phyloP scores from a whole-genome alignment of 345 rosid species.

The Eutrema yunnanense region DNA sequence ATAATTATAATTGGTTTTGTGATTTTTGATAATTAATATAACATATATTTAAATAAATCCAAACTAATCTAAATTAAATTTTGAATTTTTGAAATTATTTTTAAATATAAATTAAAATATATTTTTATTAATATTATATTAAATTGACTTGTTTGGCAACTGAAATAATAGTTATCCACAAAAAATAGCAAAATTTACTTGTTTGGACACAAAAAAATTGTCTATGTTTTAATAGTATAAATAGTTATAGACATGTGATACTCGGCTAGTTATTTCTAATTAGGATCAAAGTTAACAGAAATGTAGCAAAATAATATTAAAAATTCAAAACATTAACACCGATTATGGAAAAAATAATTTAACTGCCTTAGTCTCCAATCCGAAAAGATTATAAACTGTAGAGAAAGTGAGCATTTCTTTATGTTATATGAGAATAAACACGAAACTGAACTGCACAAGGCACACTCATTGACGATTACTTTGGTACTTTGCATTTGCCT shows the following conservation, averaged over 20 bases:
- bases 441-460: constrained; percentile 15
- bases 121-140: no score
- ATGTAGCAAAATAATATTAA: neutral
- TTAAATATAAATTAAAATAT: no score
- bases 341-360: neutral
- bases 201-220: no score
- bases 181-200: no score
- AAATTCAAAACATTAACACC: neutral
- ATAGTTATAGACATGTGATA: neutral
- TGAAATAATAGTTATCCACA: no score
- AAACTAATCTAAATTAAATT: no score
- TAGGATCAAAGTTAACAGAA: neutral
- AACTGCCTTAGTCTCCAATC: neutral
- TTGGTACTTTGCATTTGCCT: constrained; percentile 11
- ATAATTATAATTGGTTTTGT: no score
- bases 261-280: neutral
- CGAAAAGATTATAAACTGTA: neutral
- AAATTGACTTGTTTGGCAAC: no score
- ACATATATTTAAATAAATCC: no score
- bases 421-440: neutral
- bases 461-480: constrained; percentile 23
- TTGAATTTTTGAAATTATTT: no score
- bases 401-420: neutral
- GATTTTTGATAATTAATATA: no score
- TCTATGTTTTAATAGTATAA: no score